Evolutionary conservation across 352 stramenopile species (phyloP).

Genomic region (Phytopythium montanum): DNA sequence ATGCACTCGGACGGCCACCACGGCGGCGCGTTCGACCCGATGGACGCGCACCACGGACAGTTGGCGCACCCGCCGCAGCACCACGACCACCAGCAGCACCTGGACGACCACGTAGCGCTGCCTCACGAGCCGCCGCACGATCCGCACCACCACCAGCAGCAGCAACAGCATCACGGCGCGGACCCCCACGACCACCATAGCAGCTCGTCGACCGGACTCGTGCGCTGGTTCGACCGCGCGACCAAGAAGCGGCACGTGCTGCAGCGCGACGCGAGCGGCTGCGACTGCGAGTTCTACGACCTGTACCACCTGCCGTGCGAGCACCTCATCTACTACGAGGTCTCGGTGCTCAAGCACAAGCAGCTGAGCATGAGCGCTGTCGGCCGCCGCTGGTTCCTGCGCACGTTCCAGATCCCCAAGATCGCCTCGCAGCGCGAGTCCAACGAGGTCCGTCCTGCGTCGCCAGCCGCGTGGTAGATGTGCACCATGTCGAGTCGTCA

Average conservation of each 20-base stretch:
- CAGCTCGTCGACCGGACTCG: slow-evolving; percentile 14
- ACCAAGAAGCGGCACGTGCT: slow-evolving; percentile 63
- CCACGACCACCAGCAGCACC: not conserved
- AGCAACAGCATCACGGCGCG: not conserved
- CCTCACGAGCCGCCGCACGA: not conserved
- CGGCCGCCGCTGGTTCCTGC: slow-evolving; percentile 57
- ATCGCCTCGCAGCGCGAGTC: slow-evolving; percentile 53
- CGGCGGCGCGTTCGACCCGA: slow-evolving; percentile 1
- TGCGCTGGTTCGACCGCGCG: slow-evolving; percentile 52
- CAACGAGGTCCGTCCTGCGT: slow-evolving; percentile 48
- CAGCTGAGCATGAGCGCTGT: slow-evolving; percentile 62
- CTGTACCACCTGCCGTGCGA: slow-evolving; percentile 66
- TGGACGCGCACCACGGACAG: slow-evolving; percentile 1
- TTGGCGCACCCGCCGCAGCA: slow-evolving; percentile 1
- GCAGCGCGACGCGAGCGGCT: slow-evolving; percentile 50
- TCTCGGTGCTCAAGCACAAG: slow-evolving; percentile 55
- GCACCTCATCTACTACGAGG: slow-evolving; percentile 76
- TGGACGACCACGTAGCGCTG: slow-evolving; percentile 5
- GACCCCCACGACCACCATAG: not conserved
- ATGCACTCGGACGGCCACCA: not conserved
- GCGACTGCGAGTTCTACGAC: slow-evolving; percentile 64
- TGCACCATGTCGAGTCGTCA: not conserved
- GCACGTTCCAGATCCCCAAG: slow-evolving; percentile 64
- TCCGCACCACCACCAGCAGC: not conserved
- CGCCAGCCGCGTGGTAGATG: not conserved